phyloP scores from a whole-genome alignment of 768 basidiomycete species.

The Lanmaoa pseudosensibilis region DNA sequence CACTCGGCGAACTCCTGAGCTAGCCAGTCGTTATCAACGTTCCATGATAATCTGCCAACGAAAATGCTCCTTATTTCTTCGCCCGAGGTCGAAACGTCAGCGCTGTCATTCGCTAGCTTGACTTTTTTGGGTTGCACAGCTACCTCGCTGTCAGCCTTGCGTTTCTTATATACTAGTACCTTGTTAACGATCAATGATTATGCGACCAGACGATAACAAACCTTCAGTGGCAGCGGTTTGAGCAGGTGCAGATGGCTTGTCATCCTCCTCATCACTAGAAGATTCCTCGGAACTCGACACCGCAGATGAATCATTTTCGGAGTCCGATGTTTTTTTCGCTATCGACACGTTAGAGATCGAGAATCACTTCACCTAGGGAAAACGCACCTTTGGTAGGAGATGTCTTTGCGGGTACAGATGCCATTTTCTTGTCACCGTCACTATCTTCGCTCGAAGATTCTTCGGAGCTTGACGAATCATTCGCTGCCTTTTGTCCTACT shows the following conservation, averaged over 20 bases:
- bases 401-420: slow-evolving; percentile 42
- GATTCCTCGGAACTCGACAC: slow-evolving; percentile 13
- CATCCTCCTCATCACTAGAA: slow-evolving; percentile 11
- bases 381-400: slow-evolving; percentile 34
- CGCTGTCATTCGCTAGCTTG: slow-evolving; percentile 63
- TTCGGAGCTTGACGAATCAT: slow-evolving; percentile 1
- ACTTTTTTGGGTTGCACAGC: slow-evolving; percentile 74
- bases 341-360: not conserved
- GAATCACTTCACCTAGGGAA: not conserved
- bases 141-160: slow-evolving; percentile 71
- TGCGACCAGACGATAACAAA: slow-evolving; percentile 21
- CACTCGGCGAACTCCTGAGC: slow-evolving; percentile 85
- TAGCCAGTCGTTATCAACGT: slow-evolving; percentile 94
- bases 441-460: slow-evolving; percentile 3
- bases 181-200: slow-evolving; percentile 2
- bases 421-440: not conserved
- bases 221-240: slow-evolving; percentile 44
- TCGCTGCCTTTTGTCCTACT: not conserved
- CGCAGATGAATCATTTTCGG: slow-evolving; percentile 5
- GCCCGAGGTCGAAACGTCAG: slow-evolving; percentile 31
- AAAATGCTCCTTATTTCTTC: slow-evolving; percentile 74
- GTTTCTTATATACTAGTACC: slow-evolving; percentile 50
- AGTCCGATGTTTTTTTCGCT: not conserved
- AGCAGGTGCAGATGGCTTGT: slow-evolving; percentile 34
- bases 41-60: slow-evolving; percentile 93